Base-by-base conservation (phyloP, 805 yeast species). In the Candida coleopterorum region DNA sequence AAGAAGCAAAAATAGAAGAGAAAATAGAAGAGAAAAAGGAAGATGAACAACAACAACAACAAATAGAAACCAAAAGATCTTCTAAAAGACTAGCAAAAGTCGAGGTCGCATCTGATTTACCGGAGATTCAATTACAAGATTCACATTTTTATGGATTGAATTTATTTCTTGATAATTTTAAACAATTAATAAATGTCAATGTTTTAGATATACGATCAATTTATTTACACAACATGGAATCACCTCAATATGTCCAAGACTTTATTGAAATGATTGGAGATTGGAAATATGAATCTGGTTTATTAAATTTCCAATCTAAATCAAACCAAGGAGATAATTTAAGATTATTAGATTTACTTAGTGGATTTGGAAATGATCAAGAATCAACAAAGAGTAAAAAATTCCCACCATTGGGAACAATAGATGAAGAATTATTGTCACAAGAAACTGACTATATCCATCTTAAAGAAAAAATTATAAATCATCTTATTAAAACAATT, bases 41-140 rank as follows among this genome's bases (percentile, higher is more conserved):
- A 10, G 46, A 41, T 20, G 39, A 26, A 6, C 26, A 38, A 25
- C 14, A 12, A 25, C 25, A 20, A 11, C 34, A 39, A 42, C 16
- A 33, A 72, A 41, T 46, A 59, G 7, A 69, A 29, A 15, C 73
- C 39, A 71, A 69, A 32, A 39, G 68, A 28, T 44, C 62, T 2
- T 62, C 68, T 0, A 56, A 59, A 34, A 34, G 69, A 29, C 49
- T 63, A 17, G 60, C 57, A 12, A 53, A 52, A 17, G 45, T 40
- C 4, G 68, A 44, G 23, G 34, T 24, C 30, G 21, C 25, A 29
- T 43, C 41, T 12, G 54, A 48, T 10, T 31, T 45, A 2, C 55
- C 56, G 6, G 54, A 48, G 7, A 44, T 58, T 9, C 49, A 44
- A 16, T 33, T 62, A n/a, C 42, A 44, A 40, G 34, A 33, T 10